Base-by-base conservation (phyloP, 2,329 filamentous ascomycete genomes). In the Clonostachys rhizophaga region DNA sequence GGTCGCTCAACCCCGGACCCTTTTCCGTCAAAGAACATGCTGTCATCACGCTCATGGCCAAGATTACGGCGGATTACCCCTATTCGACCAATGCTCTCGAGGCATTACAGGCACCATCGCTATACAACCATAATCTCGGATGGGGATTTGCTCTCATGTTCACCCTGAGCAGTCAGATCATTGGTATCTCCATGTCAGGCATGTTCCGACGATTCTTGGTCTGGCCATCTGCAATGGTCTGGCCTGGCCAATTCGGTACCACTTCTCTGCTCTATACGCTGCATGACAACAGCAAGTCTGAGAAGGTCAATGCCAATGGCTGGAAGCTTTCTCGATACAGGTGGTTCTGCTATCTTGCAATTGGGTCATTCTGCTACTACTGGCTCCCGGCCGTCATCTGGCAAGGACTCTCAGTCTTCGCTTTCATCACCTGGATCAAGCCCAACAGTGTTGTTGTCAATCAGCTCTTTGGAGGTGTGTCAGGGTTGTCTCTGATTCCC, bases 161-260 rank as follows among this genome's bases (percentile, higher is more conserved):
- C 49, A 76, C 74, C 47, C 72, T 84, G 49, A 81, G 79, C 4
- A 83, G 79, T 2, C 78, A 84, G 49, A 72, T 81, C 55, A 79
- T 83, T 49, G 83, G 83, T 6, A 84, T 84, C 52, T 81, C 82
- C 3, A 66, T 86, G 33, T 83, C 83, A 8, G 82, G 82, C 4
- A 59, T 85, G 48, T 69, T 73, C 30, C 70, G 80, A 18, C 72
- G 78, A 35, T 85, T 81, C 63, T 71, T 86, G 30, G 73, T 81
- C 24, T 78, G 70, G 63, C 82, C 79, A 2, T 79, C 81, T 3
- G 74, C 79, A 45, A 84, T 84, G 80, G 78, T 85, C 45, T 85
- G 81, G 81, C 81, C 81, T 2, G 70, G 74, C 18, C 74, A 77
- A 30, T 66, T 83, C 34, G 78, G 84, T 57, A 86, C 82, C 56